Base-by-base conservation (phyloP, 2,329 filamentous ascomycete genomes). In the Calonectria honghensis region DNA sequence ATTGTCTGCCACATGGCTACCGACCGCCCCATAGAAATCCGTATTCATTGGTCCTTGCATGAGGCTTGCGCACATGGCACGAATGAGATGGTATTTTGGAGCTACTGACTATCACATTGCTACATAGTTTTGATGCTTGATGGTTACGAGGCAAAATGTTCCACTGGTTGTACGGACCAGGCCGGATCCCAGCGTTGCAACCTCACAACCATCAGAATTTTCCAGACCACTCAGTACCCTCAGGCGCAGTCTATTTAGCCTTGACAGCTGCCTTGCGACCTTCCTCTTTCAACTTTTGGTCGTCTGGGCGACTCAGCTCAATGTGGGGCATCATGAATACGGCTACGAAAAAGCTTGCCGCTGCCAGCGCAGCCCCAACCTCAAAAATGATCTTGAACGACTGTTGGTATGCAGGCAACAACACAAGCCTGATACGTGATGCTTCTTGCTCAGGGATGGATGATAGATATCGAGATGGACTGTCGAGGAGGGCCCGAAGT, bases 301-400 rank as follows among this genome's bases (percentile, higher is more conserved):
- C 52, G 20, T 57, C 52, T 18, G 52, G 52, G 31, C 52, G 31
- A 6, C 31, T 67, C 31, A 87, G 77, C 31, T 86, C 83, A 1
- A 86, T 80, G 32, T 87, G 85, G 0, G 85, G 85, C 84, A 87
- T 86, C 63, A 87, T 71, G 0, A 84, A 73, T n/a, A 84, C 84
- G 0, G 85, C 83, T 7, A 87, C 57, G 0, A 86, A 61, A 39
- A 87, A 86, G 2, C 83, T 83, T 2, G 85, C 50, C 2, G 81
- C 82, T 2, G 84, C 84, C 18, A 87, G 70, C 1, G 81, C 80
- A 1, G 85, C 85, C 1, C 85, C 84, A 0, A 85, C 74, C 1
- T 85, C 73, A n/a, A 87, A 87, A 51, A 87, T 85, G 10, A 85
- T 77, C 3, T 84, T 80, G 32, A 87, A 87, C 1, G 80, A 84